phyloP scores from a whole-genome alignment of 1,139 yeast genomes.

The Hyphopichia fennica region DNA sequence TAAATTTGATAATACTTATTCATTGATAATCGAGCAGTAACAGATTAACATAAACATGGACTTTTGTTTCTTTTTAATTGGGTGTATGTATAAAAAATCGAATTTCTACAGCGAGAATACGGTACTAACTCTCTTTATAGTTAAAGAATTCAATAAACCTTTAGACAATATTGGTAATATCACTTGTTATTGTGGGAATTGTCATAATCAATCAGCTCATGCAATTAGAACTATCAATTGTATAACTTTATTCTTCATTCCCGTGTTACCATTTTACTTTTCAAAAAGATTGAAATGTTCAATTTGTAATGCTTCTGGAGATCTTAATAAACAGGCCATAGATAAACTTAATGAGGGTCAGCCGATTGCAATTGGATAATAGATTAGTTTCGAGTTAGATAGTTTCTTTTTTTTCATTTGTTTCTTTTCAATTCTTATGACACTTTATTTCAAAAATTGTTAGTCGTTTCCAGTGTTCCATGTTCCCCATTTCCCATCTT shows the following conservation, averaged over 20 bases:
- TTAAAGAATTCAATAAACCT: slow-evolving; percentile 31
- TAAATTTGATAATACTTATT: no score
- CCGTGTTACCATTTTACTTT: slow-evolving; percentile 44
- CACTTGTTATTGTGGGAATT: slow-evolving; percentile 37
- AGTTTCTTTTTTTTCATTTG: no score
- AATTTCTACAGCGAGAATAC: neutral
- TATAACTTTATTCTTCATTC: slow-evolving; percentile 47
- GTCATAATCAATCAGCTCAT: slow-evolving; percentile 48
- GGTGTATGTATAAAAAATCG: slow-evolving; percentile 23
- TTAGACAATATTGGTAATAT: slow-evolving; percentile 27
- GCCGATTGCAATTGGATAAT: slow-evolving; percentile 40
- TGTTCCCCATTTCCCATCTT: no score
- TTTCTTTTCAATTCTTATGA: no score
- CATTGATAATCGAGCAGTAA: no score
- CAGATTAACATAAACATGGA: no score
- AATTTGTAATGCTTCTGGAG: slow-evolving; percentile 47
- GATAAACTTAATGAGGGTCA: slow-evolving; percentile 38
- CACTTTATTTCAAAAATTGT: no score
- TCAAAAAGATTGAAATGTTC: slow-evolving; percentile 40
- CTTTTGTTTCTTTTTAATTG: slow-evolving; percentile 30
- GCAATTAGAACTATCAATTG: slow-evolving; percentile 42
- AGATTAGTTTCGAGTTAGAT: no score
- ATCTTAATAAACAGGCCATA: slow-evolving; percentile 29
- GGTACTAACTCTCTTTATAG: slow-evolving; percentile 13
- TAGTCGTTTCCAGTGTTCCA: no score